Evolutionary conservation across 2,329 filamentous ascomycete species (phyloP).

Genomic region (Penicillium fuscoglaucum): DNA sequence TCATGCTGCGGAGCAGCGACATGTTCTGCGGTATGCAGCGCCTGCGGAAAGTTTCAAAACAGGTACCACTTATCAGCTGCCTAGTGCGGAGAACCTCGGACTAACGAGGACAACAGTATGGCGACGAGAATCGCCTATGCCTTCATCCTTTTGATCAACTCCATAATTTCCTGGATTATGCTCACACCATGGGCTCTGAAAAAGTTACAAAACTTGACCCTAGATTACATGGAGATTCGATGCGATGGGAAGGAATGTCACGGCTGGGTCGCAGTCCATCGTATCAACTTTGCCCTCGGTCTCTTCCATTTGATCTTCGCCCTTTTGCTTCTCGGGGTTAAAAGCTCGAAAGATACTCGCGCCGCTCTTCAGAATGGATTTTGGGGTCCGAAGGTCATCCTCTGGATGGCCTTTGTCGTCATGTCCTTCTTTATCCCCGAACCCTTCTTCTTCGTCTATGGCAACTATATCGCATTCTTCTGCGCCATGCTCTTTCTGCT

Average conservation of each 20-base stretch:
- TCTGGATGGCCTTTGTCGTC: slow-evolving; percentile 83
- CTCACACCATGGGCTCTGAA: slow-evolving; percentile 98
- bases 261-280: slow-evolving; percentile 93
- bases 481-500: slow-evolving; percentile 92
- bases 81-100: slow-evolving; percentile 3
- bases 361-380: slow-evolving; percentile 95
- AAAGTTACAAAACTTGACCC: slow-evolving; percentile 84
- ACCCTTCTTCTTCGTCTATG: slow-evolving; percentile 90
- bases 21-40: slow-evolving; percentile 91
- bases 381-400: slow-evolving; percentile 94
- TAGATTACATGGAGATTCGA: slow-evolving; percentile 94
- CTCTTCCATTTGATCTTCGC: slow-evolving; percentile 89
- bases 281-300: slow-evolving; percentile 96
- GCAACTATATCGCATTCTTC: slow-evolving; percentile 85
- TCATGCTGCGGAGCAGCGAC: slow-evolving; percentile 97
- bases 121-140: slow-evolving; percentile 96
- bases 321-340: slow-evolving; percentile 80
- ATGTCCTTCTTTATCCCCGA: slow-evolving; percentile 95
- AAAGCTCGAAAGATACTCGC: slow-evolving; percentile 80
- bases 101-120: slow-evolving; percentile 61
- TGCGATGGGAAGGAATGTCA: slow-evolving; percentile 89
- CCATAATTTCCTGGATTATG: slow-evolving; percentile 97
- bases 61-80: slow-evolving; percentile 57
- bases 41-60: slow-evolving; percentile 95
- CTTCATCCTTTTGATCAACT: slow-evolving; percentile 91